A percentile compares a stretch with the other conserved stretches of the same genome.
These are phyloP conservation scores for Trichoderma sp. DNA, from an alignment of 2,329 filamentous ascomycete species.

Conservation along the genomic window DNA sequence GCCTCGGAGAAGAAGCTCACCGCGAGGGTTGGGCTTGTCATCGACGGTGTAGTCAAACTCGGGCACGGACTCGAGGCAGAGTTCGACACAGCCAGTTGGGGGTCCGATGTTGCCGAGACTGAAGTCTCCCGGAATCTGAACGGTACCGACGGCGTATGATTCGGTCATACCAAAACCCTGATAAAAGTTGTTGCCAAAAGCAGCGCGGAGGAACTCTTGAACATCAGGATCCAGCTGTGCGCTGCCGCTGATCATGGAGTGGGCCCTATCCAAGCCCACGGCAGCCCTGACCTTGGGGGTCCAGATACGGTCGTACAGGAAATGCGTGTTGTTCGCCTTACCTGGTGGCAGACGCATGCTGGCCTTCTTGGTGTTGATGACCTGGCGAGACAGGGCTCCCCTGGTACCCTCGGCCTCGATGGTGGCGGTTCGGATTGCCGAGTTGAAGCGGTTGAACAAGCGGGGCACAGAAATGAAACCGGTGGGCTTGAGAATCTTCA, in stretches of 20 bases:
- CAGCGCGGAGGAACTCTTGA: slow-evolving; percentile 83
- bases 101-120: slow-evolving; percentile 78
- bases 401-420: slow-evolving; percentile 75
- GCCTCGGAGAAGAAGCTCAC: slow-evolving; percentile 82
- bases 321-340: slow-evolving; percentile 75
- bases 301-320: slow-evolving; percentile 85
- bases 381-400: slow-evolving; percentile 75
- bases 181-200: slow-evolving; percentile 72
- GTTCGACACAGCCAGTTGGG: slow-evolving; percentile 65
- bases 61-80: slow-evolving; percentile 81
- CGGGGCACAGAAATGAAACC: slow-evolving; percentile 86
- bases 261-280: slow-evolving; percentile 72
- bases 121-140: slow-evolving; percentile 70
- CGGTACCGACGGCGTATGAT: slow-evolving; percentile 74
- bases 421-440: slow-evolving; percentile 75
- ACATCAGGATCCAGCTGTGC: slow-evolving; percentile 87
- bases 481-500: slow-evolving; percentile 83
- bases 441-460: slow-evolving; percentile 86
- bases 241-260: slow-evolving; percentile 79
- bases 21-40: slow-evolving; percentile 86
- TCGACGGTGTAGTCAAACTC: slow-evolving; percentile 90
- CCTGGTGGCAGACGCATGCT: slow-evolving; percentile 69
- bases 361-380: slow-evolving; percentile 77
- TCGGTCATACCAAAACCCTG: slow-evolving; percentile 96
- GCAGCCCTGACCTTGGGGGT: slow-evolving; percentile 81